Evolutionary conservation across 2,329 filamentous ascomycete genomes (phyloP).

Genomic region (Pseudophaeomoniella oleicola): DNA sequence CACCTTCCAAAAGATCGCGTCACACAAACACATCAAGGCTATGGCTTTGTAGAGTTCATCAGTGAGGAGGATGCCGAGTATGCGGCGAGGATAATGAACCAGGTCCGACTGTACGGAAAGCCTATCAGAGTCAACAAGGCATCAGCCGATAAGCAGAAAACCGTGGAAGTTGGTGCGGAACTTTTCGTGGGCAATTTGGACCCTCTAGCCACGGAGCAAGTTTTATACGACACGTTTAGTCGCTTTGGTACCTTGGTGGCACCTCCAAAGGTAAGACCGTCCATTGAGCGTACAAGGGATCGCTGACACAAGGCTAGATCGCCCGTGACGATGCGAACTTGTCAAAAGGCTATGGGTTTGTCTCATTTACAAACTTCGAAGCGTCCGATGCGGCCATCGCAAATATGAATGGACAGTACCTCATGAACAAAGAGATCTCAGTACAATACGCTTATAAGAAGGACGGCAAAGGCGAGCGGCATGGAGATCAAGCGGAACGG

Average conservation of each 20-base stretch:
- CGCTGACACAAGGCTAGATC: conserved; percentile 28
- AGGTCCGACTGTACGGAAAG: conserved; percentile 83
- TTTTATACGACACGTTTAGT: conserved; percentile 87
- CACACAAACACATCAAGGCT: conserved; percentile 90
- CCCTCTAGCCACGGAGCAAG: conserved; percentile 85
- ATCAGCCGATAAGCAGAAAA: conserved; percentile 84
- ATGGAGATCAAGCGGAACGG: conserved; percentile 86
- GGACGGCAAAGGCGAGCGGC: conserved; percentile 90
- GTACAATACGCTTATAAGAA: conserved; percentile 99
- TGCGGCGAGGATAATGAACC: conserved; percentile 91
- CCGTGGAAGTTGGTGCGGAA: conserved; percentile 86
- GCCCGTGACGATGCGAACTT: conserved; percentile 78
- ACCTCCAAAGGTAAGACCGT: conserved; percentile 57
- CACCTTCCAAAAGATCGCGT: conserved; percentile 97
- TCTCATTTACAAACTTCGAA: conserved; percentile 86
- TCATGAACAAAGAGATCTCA: conserved; percentile 91
- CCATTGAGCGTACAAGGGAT: conserved; percentile 1
- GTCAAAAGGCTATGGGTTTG: conserved; percentile 92
- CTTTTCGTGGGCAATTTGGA: conserved; percentile 95
- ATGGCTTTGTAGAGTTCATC: conserved; percentile 97
- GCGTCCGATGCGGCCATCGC: conserved; percentile 80
- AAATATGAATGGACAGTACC: conserved; percentile 90
- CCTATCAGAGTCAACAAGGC: conserved; percentile 93
- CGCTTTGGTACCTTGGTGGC: conserved; percentile 77
- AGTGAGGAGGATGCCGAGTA: conserved; percentile 94